Evolutionary conservation across 495 filamentous ascomycete species (phyloP).

Genomic region (Neurospora terricola): DNA sequence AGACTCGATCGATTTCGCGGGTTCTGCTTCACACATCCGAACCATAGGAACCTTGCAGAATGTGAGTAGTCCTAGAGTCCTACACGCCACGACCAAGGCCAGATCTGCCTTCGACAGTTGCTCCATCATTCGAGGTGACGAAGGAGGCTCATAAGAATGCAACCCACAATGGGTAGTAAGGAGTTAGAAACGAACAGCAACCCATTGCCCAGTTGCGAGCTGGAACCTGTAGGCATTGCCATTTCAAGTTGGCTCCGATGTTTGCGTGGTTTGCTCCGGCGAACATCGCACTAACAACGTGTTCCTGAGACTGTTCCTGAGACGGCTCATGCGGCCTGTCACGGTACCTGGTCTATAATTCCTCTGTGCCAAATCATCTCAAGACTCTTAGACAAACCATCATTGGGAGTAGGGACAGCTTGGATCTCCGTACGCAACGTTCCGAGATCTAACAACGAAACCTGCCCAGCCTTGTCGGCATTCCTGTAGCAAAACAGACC

Average conservation of each 20-base stretch:
- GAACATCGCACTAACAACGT: background rate
- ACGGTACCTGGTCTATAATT: background rate
- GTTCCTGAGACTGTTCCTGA: background rate
- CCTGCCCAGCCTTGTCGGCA: background rate
- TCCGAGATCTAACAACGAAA: background rate
- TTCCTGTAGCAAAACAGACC: background rate
- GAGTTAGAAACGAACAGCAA: background rate
- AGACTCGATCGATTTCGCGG: background rate
- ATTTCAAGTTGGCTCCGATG: background rate
- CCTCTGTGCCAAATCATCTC: background rate
- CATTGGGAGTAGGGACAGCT: background rate
- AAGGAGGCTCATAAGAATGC: background rate
- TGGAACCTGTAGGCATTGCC: background rate
- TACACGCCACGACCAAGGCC: background rate
- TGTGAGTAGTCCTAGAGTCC: background rate
- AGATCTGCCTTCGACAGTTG: background rate
- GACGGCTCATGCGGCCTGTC: background rate
- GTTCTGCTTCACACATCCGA: background rate
- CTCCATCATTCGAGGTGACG: background rate
- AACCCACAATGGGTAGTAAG: background rate
- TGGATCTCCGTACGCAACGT: background rate
- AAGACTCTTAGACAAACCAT: background rate
- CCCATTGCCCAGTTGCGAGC: background rate
- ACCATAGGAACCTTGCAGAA: background rate
- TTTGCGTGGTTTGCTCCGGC: constrained; percentile 2